These are phyloP conservation scores for Leccinellum rugosiceps DNA, from an alignment of 768 basidiomycete species.

Conservation along the genomic window DNA sequence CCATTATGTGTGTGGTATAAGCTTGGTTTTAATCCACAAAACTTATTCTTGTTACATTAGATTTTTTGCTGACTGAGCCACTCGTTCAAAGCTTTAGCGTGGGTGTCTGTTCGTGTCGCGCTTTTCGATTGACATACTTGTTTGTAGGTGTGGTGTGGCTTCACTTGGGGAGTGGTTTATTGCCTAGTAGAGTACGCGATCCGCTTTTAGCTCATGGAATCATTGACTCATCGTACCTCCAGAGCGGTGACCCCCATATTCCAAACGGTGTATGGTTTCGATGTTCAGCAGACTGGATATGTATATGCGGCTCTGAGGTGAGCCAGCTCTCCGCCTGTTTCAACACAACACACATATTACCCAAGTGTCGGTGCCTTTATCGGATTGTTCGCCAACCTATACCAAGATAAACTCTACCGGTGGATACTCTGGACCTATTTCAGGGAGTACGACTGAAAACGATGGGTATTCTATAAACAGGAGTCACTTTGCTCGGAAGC, in stretches of 20 bases:
- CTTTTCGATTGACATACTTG: not conserved
- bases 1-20: constrained; percentile 55
- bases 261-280: constrained; percentile 54
- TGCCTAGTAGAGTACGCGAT: constrained; percentile 53
- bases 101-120: constrained; percentile 17
- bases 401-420: constrained; percentile 52
- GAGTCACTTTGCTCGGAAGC: constrained; percentile 18
- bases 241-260: constrained; percentile 60
- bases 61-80: constrained; percentile 48
- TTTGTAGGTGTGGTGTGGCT: constrained; percentile 58
- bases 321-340: constrained; percentile 13
- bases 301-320: constrained; percentile 54
- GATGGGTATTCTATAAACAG: constrained; percentile 20
- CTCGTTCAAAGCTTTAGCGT: constrained; percentile 73
- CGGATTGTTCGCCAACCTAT: constrained; percentile 42
- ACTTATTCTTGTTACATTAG: constrained; percentile 11
- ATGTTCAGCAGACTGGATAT: constrained; percentile 54
- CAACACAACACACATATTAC: not conserved
- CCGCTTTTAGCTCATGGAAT: not conserved
- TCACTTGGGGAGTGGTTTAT: constrained; percentile 74
- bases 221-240: not conserved
- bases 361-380: constrained; percentile 50
- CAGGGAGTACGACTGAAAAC: constrained; percentile 10
- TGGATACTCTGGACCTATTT: constrained; percentile 14
- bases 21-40: not conserved